Evolutionary conservation across 2,329 filamentous ascomycete species (phyloP), one percentile per base, ranked within the genome.

Genomic region (Calcarisporium arbuscula): DNA sequence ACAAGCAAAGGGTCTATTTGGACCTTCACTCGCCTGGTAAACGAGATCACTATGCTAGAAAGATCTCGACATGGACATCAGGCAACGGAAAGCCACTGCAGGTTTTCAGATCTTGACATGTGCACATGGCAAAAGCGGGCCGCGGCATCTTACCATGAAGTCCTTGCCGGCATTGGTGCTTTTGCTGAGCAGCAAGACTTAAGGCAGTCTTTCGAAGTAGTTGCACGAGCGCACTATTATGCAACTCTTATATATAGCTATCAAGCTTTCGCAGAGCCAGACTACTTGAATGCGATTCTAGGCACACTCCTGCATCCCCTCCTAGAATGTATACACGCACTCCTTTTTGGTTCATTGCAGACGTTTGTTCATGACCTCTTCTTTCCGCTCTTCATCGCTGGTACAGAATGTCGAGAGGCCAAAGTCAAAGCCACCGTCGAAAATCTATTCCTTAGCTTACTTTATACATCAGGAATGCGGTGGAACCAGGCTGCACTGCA

Each of bases 241-340:
- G 40, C 45, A 9, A 43, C 34, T 8, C 35, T 48, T 2, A 38
- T 48, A 12, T 48, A 48, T 29, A 40, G 40, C 27, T 46, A 45
- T 16, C 44, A 48, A 21, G 38, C 44, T 5, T 41, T 48, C n/a
- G 36, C 36, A 11, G 29, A 30, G 8, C 19, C 21, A 3, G 16
- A 3, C n/a, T 30, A 38, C 8, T 34, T 26, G 11, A 14, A 17
- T 2, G 17, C 4, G 5, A 14, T 20, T 4, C 18, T 38, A 10
- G 10, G 14, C 6, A 14, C 12, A 14, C 22, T 40, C 5, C 23
- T 28, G n/a, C 18, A 34, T 8, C 18, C 12, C 7, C 27, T 40
- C 6, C 30, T 40, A 5, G 16, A 30, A 6, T 34, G 38, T 26
- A 26, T 40, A 15, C 32, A 34, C 8, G 18, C 28, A 11, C 32